These are phyloP conservation scores for Coemansia sp. DNA, from an alignment of 192 early-diverging fungal species.

Conservation along the genomic window DNA sequence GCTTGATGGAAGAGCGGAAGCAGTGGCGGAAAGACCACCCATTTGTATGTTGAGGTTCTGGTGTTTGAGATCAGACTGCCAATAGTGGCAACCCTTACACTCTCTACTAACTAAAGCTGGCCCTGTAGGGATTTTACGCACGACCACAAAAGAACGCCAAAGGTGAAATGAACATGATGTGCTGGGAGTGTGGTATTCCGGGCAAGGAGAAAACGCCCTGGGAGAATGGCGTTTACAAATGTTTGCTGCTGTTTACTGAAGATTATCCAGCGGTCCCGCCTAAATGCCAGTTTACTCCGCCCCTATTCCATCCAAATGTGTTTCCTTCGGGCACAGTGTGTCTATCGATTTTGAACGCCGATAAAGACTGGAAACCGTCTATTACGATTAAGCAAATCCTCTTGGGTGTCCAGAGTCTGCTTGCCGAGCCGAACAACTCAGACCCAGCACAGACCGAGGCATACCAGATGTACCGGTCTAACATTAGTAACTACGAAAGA, in stretches of 20 bases:
- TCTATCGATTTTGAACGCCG: conserved; percentile 93
- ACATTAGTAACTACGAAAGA: conserved; percentile 55
- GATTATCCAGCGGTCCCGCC: conserved; percentile 88
- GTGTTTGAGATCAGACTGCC: too few relatives aligned
- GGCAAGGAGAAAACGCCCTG: conserved; percentile 71
- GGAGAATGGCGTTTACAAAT: conserved; percentile 87
- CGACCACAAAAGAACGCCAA: conserved; percentile 81
- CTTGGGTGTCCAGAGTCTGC: conserved; percentile 86
- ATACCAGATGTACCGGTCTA: conserved; percentile 51
- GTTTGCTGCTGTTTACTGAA: conserved; percentile 78
- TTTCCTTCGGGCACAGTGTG: conserved; percentile 98
- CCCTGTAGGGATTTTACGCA: conserved; percentile 80
- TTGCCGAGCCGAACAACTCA: conserved; percentile 87
- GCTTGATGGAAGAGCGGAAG: conserved; percentile 92
- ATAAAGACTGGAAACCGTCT: conserved; percentile 91
- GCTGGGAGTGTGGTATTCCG: conserved; percentile 79
- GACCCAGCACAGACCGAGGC: conserved; percentile 69
- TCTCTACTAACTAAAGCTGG: background rate
- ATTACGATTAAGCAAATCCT: conserved; percentile 97
- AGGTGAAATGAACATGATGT: conserved; percentile 78
- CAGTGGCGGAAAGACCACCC: conserved; percentile 98
- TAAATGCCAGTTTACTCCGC: conserved; percentile 76
- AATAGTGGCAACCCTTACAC: too few relatives aligned
- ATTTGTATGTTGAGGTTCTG: conserved; percentile 20
- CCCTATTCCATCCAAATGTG: conserved; percentile 92